Conservation (phyloP, 2,329 filamentous ascomycete species). For the Bipolaris cookei region DNA sequence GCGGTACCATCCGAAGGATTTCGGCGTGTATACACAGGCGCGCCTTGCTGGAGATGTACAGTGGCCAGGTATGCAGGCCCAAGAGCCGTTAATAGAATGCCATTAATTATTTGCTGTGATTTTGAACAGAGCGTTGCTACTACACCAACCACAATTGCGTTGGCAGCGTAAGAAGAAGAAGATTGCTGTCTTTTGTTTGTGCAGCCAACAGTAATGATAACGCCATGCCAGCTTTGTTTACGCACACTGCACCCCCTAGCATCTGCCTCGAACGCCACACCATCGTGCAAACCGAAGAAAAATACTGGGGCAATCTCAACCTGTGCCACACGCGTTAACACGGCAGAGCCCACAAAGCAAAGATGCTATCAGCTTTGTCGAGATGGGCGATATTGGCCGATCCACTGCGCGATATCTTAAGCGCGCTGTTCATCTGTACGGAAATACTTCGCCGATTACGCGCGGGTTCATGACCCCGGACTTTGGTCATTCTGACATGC, state of each 20-base stretch:
- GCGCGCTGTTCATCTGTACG: constrained; percentile 6
- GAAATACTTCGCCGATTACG: constrained; percentile 14
- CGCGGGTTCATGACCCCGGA: neutral
- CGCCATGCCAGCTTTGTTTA: neutral
- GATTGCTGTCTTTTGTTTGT: neutral
- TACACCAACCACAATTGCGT: neutral
- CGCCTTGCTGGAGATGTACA: neutral
- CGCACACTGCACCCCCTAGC: neutral
- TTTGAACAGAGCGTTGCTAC: neutral
- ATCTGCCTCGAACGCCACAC: neutral
- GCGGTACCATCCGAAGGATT: neutral
- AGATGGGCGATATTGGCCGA: constrained; percentile 11
- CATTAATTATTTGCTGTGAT: neutral
- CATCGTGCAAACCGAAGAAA: neutral
- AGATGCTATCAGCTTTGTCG: neutral
- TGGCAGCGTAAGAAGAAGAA: neutral
- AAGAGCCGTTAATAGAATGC: neutral
- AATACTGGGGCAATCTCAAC: neutral
- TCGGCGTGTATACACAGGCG: neutral
- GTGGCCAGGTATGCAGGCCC: neutral
- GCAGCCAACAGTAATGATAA: neutral
- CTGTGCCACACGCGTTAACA: neutral
- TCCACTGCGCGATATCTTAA: constrained; percentile 8
- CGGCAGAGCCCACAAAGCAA: neutral
- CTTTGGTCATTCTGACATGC: neutral